Evolutionary conservation across 371 early-diverging fungal genomes (phyloP).

Genomic region (Mucor lusitanicus): DNA sequence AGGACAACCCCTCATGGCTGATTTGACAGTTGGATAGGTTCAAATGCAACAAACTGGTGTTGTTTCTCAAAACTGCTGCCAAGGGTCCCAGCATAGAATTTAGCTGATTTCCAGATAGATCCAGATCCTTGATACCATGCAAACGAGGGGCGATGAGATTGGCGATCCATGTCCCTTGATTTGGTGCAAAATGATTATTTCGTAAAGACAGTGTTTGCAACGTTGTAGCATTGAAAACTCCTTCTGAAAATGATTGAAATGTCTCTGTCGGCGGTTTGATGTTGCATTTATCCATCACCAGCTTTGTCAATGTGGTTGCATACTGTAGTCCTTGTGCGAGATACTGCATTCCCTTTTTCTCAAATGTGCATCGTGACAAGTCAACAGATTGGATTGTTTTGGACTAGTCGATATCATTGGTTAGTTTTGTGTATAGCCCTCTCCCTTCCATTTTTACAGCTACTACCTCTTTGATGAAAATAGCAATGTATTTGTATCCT

Average conservation of each 20-base stretch:
- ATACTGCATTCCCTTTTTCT: constrained; percentile 58
- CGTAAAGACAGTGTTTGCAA: constrained; percentile 56
- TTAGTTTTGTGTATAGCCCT: neutral
- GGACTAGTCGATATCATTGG: constrained; percentile 31
- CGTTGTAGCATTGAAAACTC: constrained; percentile 51
- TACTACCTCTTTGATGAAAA: constrained; percentile 48
- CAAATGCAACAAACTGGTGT: constrained; percentile 49
- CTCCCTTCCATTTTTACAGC: too few species aligned
- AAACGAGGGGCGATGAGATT: constrained; percentile 53
- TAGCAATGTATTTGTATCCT: constrained; percentile 47
- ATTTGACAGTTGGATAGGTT: constrained; percentile 57
- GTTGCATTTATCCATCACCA: constrained; percentile 63
- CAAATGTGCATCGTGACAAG: constrained; percentile 41
- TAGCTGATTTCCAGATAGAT: constrained; percentile 55
- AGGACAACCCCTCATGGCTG: constrained; percentile 45
- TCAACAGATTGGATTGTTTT: constrained; percentile 38
- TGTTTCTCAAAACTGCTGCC: constrained; percentile 54
- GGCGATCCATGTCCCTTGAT: constrained; percentile 11
- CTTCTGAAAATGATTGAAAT: constrained; percentile 49
- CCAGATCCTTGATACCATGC: constrained; percentile 58
- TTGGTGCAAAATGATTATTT: constrained; percentile 48
- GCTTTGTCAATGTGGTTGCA: constrained; percentile 46
- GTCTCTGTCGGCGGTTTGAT: constrained; percentile 40
- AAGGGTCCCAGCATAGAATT: constrained; percentile 49
- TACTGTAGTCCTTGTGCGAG: constrained; percentile 57